Conservation (phyloP, 352 stramenopile genomes). For the Globisporangium viniferum region DNA sequence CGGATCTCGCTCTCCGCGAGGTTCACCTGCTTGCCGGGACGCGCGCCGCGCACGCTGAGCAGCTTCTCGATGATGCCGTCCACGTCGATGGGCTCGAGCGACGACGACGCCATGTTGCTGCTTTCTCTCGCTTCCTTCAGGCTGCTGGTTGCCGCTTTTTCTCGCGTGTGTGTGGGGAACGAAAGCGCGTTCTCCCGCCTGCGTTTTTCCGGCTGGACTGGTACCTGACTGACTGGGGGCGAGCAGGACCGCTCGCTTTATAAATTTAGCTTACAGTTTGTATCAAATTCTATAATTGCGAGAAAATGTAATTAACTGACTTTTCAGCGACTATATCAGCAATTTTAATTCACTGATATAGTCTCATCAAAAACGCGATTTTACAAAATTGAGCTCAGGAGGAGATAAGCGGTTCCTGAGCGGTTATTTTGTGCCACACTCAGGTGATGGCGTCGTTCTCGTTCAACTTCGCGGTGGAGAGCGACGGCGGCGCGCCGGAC, state of each 20-base stretch:
- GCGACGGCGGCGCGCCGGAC: conserved; percentile 3
- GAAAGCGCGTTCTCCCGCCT: background rate
- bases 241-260: background rate
- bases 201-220: background rate
- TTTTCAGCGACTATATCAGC: no score
- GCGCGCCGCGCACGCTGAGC: conserved; percentile 79
- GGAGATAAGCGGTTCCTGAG: no score
- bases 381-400: no score
- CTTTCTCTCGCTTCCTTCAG: background rate
- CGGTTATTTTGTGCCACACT: no score
- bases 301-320: no score
- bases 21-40: conserved; percentile 89
- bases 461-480: conserved; percentile 66
- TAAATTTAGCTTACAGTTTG: background rate
- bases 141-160: conserved; percentile 1
- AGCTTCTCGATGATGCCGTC: conserved; percentile 89
- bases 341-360: no score
- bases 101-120: conserved; percentile 34
- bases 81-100: conserved; percentile 80
- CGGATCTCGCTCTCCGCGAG: conserved; percentile 96
- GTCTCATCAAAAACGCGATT: no score
- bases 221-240: background rate
- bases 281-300: background rate
- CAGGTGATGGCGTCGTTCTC: conserved; percentile 37
- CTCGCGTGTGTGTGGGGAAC: background rate